Base-by-base conservation (phyloP, 78 protist species). In the Chrysochromulina parva region DNA sequence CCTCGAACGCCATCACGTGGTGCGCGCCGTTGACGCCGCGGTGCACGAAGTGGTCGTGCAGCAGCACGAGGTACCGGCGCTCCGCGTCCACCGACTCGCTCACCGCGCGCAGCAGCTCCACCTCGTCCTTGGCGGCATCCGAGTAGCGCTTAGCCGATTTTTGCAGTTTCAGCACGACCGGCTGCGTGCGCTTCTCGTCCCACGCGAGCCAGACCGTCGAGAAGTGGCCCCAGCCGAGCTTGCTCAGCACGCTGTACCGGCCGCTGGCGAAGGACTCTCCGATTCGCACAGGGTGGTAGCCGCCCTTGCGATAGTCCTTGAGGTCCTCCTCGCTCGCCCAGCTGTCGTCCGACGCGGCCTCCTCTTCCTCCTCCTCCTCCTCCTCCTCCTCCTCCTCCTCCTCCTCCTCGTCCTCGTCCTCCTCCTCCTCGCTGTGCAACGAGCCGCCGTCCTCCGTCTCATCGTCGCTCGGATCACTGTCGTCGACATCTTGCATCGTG, bases 221-320 rank as follows among this genome's bases (percentile, higher is more conserved):
- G 73, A 98, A 99, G 93, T 99, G 98, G 0, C 99, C 99, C 99
- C 99, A 99, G 65, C 99, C 99, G 5, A 99, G 93, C 85, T 98
- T 99, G 71, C 71, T 52, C 3, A 96, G 69, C 3, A 97, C 95
- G 11, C 58, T 65, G 91, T 96, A 98, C 20, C 99, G 91, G 9
- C 55, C 67, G 48, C 73, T 58, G 60, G 94, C 88, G 90, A 82
- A 97, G 14, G 91, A 58, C 28, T 98, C 99, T 24, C 98, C 98
- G 2, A 93, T 26, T 65, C 58, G n/a, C 19, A 98, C 98, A 22
- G 94, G 96, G 73, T 97, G 99, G 89, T 98, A 98, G 13, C 99
- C 99, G 14, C 99, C 99, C 13, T 78, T 52, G 57, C 88, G 69
- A 52, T 92, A 92, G 52, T 74, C 91, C 50, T 91, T 16, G 22